Evolutionary conservation across 78 protist species (phyloP).

Genomic region (Polysphondylium violaceum): DNA sequence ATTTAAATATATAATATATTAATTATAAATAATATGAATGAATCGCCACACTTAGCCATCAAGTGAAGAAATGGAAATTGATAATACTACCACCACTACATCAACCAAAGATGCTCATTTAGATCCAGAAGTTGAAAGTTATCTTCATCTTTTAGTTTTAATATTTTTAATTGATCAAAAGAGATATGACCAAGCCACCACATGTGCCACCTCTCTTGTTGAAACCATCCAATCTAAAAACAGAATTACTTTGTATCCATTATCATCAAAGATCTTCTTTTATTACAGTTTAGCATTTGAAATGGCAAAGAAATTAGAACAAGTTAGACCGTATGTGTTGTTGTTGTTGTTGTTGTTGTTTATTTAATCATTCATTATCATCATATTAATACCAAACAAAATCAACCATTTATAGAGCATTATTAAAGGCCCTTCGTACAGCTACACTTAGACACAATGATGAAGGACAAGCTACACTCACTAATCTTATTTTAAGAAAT

Average conservation of each 20-base stretch:
- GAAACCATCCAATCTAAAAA: slow-evolving; percentile 54
- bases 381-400: not conserved
- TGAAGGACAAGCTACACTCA: slow-evolving; percentile 87
- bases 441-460: slow-evolving; percentile 90
- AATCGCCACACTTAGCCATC: not conserved
- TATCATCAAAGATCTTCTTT: slow-evolving; percentile 86
- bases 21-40: not conserved
- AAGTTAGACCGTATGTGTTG: slow-evolving; percentile 72
- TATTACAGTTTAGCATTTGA: slow-evolving; percentile 83
- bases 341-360: not conserved
- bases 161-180: slow-evolving; percentile 86
- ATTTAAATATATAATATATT: not conserved
- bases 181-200: slow-evolving; percentile 26
- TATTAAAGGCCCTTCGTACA: slow-evolving; percentile 83
- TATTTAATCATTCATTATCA: not conserved
- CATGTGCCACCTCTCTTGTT: slow-evolving; percentile 46
- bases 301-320: slow-evolving; percentile 29
- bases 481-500: slow-evolving; percentile 92
- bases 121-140: slow-evolving; percentile 86
- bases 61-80: slow-evolving; percentile 32
- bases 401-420: not conserved
- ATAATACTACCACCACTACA: slow-evolving; percentile 4
- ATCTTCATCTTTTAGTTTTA: slow-evolving; percentile 82
- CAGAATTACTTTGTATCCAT: slow-evolving; percentile 86
- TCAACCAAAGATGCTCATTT: slow-evolving; percentile 13